Percentiles rank a stretch among this genome's conserved stretches.
phyloP scores from a whole-genome alignment of 805 yeast species.

The Teunomyces lycoperdinae region DNA sequence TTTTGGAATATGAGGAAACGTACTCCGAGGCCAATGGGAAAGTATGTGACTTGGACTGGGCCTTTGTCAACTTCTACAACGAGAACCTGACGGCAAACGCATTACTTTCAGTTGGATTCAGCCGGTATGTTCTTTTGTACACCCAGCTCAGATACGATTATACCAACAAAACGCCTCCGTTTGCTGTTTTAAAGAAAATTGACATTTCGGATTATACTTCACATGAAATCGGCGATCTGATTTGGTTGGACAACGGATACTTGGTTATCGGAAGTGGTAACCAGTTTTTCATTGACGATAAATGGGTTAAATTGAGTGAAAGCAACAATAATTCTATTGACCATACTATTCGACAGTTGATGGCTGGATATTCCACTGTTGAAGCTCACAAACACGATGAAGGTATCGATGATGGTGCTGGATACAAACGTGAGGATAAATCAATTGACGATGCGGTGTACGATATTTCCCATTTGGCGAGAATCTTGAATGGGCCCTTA shows the following conservation, averaged over 20 bases:
- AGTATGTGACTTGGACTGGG: constrained; percentile 85
- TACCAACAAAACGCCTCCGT: constrained; percentile 75
- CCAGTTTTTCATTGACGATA: constrained; percentile 81
- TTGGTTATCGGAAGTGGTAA: constrained; percentile 86
- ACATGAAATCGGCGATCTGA: constrained; percentile 83
- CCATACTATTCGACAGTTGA: constrained; percentile 44
- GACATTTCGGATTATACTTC: constrained; percentile 70
- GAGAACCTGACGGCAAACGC: constrained; percentile 35
- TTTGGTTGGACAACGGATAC: constrained; percentile 79
- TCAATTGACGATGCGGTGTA: constrained; percentile 17
- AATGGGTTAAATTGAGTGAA: constrained; percentile 39
- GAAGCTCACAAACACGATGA: constrained; percentile 3
- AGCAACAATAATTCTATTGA: constrained; percentile 42
- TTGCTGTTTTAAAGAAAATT: constrained; percentile 69
- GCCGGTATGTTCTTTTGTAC: constrained; percentile 58
- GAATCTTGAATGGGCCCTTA: constrained; percentile 82
- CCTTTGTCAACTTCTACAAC: constrained; percentile 43
- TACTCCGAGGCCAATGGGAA: constrained; percentile 29
- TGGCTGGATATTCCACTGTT: constrained; percentile 25
- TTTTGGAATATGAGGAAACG: constrained; percentile 59
- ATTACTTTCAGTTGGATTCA: constrained; percentile 77
- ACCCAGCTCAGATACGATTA: constrained; percentile 87
- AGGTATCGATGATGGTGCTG: constrained; percentile 23
- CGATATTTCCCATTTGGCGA: constrained; percentile 64
- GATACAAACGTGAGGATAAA: constrained; percentile 6